Conservation (phyloP, 495 filamentous ascomycete species). For the Annulohypoxylon moriforme region DNA sequence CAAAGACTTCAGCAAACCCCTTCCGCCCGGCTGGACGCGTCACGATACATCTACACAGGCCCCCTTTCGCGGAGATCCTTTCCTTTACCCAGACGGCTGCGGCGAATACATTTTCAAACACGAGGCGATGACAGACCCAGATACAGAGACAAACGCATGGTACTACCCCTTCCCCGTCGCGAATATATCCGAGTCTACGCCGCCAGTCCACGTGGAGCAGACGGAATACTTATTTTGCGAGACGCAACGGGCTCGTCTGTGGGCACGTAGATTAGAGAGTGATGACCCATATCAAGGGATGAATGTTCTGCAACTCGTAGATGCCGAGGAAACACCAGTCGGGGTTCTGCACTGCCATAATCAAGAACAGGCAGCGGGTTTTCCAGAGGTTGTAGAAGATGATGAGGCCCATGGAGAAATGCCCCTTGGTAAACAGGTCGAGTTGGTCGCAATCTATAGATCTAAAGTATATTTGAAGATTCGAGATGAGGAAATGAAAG, state of each 20-base stretch:
- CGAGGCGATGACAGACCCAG: background rate
- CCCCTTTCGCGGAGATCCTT: background rate
- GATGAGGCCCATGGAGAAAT: background rate
- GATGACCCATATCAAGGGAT: background rate
- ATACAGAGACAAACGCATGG: background rate
- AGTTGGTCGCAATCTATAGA: background rate
- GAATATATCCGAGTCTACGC: slow-evolving; percentile 3
- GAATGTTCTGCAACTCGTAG: background rate
- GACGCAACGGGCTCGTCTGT: slow-evolving; percentile 30
- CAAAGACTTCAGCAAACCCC: slow-evolving; percentile 25
- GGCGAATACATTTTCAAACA: slow-evolving; percentile 7
- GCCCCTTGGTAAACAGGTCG: background rate
- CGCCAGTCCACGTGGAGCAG: slow-evolving; percentile 20
- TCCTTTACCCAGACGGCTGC: background rate
- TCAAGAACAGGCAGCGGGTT: background rate
- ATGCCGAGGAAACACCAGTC: background rate
- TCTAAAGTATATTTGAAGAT: background rate
- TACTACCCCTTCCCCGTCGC: slow-evolving; percentile 14
- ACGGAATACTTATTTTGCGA: slow-evolving; percentile 45
- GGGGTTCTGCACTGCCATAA: slow-evolving; percentile 2
- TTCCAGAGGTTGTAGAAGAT: background rate
- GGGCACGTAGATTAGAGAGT: background rate
- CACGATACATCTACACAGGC: background rate
- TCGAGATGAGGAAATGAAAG: background rate
- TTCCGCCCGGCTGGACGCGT: slow-evolving; percentile 40